phyloP scores from a whole-genome alignment of 1,139 yeast genomes.

The Lodderomyces metapsilosis region DNA sequence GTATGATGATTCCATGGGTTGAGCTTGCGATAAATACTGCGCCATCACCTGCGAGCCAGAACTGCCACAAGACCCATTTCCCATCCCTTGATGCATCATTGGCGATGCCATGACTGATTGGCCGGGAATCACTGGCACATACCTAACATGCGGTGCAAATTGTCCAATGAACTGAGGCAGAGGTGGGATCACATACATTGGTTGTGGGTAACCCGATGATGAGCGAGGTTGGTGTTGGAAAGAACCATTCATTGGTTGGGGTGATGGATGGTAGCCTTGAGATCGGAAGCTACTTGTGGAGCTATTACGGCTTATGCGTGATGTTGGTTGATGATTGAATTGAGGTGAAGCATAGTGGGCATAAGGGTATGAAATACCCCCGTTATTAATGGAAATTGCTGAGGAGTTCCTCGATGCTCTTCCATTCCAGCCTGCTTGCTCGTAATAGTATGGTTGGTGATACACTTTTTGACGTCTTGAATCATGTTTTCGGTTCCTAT shows the following conservation, averaged over 20 bases:
- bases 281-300: slow-evolving; percentile 12
- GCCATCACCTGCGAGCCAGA: slow-evolving; percentile 78
- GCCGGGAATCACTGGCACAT: slow-evolving; percentile 7
- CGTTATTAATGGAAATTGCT: slow-evolving; percentile 21
- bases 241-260: neutral
- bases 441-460: slow-evolving; percentile 17
- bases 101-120: slow-evolving; percentile 3
- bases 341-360: slow-evolving; percentile 22
- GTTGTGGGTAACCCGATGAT: slow-evolving; percentile 1
- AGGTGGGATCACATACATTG: slow-evolving; percentile 8
- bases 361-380: slow-evolving; percentile 14
- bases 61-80: slow-evolving; percentile 20
- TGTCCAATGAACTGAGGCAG: slow-evolving; percentile 7
- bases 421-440: slow-evolving; percentile 17
- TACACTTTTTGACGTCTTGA: slow-evolving; percentile 15
- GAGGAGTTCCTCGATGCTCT: slow-evolving; percentile 24
- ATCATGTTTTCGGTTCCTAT: slow-evolving; percentile 9
- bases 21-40: slow-evolving; percentile 70
- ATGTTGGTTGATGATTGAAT: slow-evolving; percentile 15
- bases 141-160: slow-evolving; percentile 4
- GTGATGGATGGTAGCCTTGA: slow-evolving; percentile 11
- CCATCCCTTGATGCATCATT: neutral
- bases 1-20: slow-evolving; percentile 27
- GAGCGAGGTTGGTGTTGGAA: slow-evolving; percentile 3
- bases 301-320: slow-evolving; percentile 11